Conservation (phyloP, 2,329 filamentous ascomycete species). For the Chalaropsis ovoidea region DNA sequence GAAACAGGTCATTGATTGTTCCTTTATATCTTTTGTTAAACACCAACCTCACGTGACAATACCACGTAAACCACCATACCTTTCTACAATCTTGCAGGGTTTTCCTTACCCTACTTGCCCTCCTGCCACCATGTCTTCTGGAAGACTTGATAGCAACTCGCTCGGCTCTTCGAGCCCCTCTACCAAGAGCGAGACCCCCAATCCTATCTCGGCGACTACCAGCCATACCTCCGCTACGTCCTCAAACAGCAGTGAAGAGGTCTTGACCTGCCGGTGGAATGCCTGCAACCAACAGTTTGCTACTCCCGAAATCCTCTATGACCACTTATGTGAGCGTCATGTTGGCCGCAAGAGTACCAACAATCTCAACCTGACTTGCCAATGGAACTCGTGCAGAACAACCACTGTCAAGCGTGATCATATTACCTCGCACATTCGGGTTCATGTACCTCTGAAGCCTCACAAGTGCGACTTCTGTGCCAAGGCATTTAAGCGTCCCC, state of each 20-base stretch:
- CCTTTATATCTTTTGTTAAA: background rate
- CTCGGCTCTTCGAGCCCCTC: conserved; percentile 33
- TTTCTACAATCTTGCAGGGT: background rate
- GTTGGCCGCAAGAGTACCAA: conserved; percentile 98
- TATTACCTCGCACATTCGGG: conserved; percentile 97
- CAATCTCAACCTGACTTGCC: conserved; percentile 93
- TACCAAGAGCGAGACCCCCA: conserved; percentile 46
- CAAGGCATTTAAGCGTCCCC: conserved; percentile 97
- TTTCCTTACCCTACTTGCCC: background rate
- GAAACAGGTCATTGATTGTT: background rate
- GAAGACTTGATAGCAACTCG: conserved; percentile 22
- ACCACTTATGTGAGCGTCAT: conserved; percentile 96
- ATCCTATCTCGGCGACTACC: conserved; percentile 39
- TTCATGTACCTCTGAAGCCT: conserved; percentile 96
- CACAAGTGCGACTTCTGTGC: conserved; percentile 98
- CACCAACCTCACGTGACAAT: background rate
- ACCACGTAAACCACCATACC: background rate
- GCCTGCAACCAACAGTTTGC: conserved; percentile 50
- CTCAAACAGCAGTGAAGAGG: conserved; percentile 39
- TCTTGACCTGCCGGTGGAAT: conserved; percentile 52
- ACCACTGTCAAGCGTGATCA: conserved; percentile 98
- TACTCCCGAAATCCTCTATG: conserved; percentile 55
- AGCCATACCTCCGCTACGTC: conserved; percentile 35
- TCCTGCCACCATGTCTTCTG: conserved; percentile 19
- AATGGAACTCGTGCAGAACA: conserved; percentile 92